Conservation (phyloP, 2,329 filamentous ascomycete species). For the Pseudopithomyces chartarum region DNA sequence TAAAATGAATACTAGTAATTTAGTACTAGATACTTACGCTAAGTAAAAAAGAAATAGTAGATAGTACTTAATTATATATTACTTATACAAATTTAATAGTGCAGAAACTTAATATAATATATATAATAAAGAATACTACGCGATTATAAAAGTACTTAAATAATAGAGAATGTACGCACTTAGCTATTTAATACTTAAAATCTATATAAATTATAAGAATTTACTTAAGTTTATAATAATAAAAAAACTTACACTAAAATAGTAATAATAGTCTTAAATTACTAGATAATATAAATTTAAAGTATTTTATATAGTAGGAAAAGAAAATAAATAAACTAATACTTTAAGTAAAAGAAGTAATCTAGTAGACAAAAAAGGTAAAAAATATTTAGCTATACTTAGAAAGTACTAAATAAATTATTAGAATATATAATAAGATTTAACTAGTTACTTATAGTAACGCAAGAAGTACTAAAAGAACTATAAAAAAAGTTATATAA, state of each 20-base stretch:
- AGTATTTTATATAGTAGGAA: not conserved
- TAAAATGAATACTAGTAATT: not conserved
- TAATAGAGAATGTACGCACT: slow-evolving; percentile 9
- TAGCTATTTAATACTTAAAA: slow-evolving; percentile 6
- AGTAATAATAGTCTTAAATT: not conserved
- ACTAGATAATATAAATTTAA: not conserved
- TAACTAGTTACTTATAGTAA: not conserved
- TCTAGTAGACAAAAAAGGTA: not conserved
- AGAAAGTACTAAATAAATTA: not conserved
- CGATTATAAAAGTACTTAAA: slow-evolving; percentile 2
- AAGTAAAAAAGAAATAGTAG: not conserved
- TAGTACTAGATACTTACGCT: not conserved
- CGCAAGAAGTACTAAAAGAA: not conserved
- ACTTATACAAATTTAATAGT: slow-evolving; percentile 6
- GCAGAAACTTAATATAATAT: slow-evolving; percentile 6
- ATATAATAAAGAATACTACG: slow-evolving; percentile 8
- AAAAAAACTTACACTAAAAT: not conserved
- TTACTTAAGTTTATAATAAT: not conserved
- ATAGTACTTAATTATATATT: slow-evolving; percentile 8
- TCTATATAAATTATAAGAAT: slow-evolving; percentile 2
- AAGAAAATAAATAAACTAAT: not conserved
- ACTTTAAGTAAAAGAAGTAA: not conserved
- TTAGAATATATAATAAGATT: not conserved
- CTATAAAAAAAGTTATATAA: not conserved
- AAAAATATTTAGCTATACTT: not conserved